Base-by-base conservation (phyloP, 2,329 filamentous ascomycete species). In the Calonectria multiphialidica region DNA sequence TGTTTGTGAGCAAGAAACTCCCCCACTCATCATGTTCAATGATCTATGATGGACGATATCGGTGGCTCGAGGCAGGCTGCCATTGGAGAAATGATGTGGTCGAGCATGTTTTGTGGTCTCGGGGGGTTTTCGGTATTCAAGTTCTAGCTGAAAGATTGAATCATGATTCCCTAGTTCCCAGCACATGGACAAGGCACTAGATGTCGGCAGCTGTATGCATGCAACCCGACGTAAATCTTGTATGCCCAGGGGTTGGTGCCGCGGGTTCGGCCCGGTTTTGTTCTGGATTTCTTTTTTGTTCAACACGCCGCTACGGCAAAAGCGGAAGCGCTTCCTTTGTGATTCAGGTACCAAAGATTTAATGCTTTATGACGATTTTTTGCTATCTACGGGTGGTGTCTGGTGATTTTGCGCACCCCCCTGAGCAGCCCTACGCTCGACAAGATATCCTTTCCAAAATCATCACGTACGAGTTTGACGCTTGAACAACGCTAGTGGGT, bases 21-120 rank as follows among this genome's bases (percentile, higher is more conserved):
- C 83, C n/a, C 76, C 72, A 9, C 78, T 85, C 61, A 79, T 84
- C 70, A 78, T 82, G 68, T 85, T 83, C 64, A 84, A 80, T 61
- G 83, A 85, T 71, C 72, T 84, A 28, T 84, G 75, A 75, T 21
- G 25, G 16, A 67, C 42, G 49, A 70, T 71, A 70, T 45, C 23
- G 55, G 44, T 70, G 67, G 67, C 63, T 65, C 49, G 70, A 66
- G 25, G 35, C 13, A 18, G 53, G 28, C 49, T 50, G 42, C 23
- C 50, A 18, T 55, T 55, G 49, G 28, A 59, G 45, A 45, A 42
- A 40, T 53, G 15, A 13, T 68, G 57, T 42, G n/a, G 33, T 72
- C 62, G 44, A 37, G 25, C 28, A 30, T 45, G 4, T 62, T 44
- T 45, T 45, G 40, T 33, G 49, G 40, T n/a, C 30, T 72, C 66